phyloP scores from a whole-genome alignment of 73 alveolate species.

The Paramecium biaurelia region DNA sequence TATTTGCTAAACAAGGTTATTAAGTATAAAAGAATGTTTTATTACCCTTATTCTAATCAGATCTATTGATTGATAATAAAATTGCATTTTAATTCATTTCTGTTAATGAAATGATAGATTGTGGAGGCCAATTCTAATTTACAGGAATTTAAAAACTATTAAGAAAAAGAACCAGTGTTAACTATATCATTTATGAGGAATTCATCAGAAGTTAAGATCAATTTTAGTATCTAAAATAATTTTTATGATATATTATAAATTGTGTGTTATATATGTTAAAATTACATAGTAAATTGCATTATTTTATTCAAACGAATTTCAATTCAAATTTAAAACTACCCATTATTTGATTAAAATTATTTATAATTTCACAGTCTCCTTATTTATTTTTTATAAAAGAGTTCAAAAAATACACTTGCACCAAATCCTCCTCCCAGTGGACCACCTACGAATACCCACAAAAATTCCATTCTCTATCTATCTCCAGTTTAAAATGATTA shows the following conservation, averaged over 20 bases:
- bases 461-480: slow-evolving; percentile 9
- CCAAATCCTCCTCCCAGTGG: slow-evolving; percentile 47
- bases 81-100: neutral
- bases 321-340: neutral
- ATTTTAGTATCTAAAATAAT: neutral
- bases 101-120: neutral
- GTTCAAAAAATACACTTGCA: slow-evolving; percentile 41
- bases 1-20: neutral
- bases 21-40: neutral
- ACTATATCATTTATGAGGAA: slow-evolving; percentile 36
- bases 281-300: neutral
- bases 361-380: neutral
- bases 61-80: neutral
- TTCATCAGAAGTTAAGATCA: neutral
- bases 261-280: neutral
- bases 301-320: neutral
- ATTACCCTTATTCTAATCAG: neutral
- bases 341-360: neutral
- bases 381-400: neutral
- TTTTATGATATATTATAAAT: neutral
- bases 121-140: neutral
- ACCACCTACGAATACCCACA: slow-evolving; percentile 43
- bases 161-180: neutral
- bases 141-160: neutral
- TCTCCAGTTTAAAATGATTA: slow-evolving; percentile 13